Percentiles rank a stretch among this genome's conserved stretches.
These are phyloP conservation scores for Populus nigra DNA, from an alignment of 345 rosid genomes.

Conservation along the genomic window DNA sequence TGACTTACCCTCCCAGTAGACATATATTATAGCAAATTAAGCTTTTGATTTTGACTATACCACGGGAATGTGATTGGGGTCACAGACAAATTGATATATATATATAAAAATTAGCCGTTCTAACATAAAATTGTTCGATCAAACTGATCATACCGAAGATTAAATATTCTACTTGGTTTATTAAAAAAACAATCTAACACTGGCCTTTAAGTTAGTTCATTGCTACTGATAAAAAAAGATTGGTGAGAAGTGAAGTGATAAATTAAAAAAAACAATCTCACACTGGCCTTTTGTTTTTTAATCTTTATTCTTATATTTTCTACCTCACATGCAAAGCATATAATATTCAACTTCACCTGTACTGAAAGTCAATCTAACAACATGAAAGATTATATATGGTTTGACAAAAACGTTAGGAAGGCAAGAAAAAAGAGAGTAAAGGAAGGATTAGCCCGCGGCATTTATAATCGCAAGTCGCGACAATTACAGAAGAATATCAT, in stretches of 20 bases:
- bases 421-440: not conserved
- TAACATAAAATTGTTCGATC: too few relatives aligned
- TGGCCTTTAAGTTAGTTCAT: too few relatives aligned
- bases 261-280: too few relatives aligned
- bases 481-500: not conserved
- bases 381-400: not conserved
- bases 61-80: not conserved
- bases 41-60: not conserved
- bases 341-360: not conserved
- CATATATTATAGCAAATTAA: too few relatives aligned
- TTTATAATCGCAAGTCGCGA: not conserved
- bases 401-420: not conserved
- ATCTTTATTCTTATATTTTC: not conserved
- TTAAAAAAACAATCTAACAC: too few relatives aligned
- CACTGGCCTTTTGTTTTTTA: too few relatives aligned
- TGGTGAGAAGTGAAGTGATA: too few relatives aligned
- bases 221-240: too few relatives aligned
- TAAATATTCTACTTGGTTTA: too few relatives aligned
- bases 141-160: too few relatives aligned
- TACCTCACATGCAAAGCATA: not conserved
- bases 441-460: not conserved
- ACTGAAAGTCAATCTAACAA: not conserved
- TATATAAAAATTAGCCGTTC: too few relatives aligned
- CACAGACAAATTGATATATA: not conserved
- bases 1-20: too few relatives aligned